Base-by-base conservation (phyloP, 2,329 filamentous ascomycete genomes). In the Arthrobotrys sphaeroides region DNA sequence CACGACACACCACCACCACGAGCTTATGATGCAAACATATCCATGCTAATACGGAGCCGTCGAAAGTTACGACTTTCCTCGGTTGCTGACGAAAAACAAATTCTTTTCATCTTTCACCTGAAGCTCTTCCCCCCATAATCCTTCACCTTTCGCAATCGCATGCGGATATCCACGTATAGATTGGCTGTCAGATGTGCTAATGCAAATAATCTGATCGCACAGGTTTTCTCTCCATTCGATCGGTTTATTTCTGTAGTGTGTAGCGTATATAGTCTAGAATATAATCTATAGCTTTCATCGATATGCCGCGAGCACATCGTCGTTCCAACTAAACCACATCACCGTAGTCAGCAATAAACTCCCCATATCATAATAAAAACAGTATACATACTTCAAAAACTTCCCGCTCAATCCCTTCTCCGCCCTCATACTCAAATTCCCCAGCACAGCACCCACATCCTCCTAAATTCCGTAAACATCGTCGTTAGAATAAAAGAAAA, bases 41-140 rank as follows among this genome's bases (percentile, higher is more conserved):
- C 53, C 69, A 73, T 73, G 69, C 69, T 73, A 73, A 73, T 73
- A 61, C 69, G 51, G 69, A 73, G 69, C 69, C 69, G 69, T 66
- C 28, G 53, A 33, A 59, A n/a, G 31, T 20, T 20, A 70, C 13
- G n/a, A 49, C 33, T 59, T n/a, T 59, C 38, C 26, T n/a, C 70
- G 70, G 70, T 74, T 74, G 55, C 62, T 74, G 70, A 74, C 62
- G 70, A 74, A 62, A 70, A 45, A n/a, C 51, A 55, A 67, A 36
- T 74, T 68, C 70, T 74, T 74, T 74, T 74, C 70, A 74, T 74
- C 70, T 74, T 74, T 74, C 70, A 74, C 36, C 70, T 74, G 70
- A 74, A 74, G 70, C 70, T 74, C 61, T 22, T 22, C 55, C 26
- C 47, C 28, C 5, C 31, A n/a, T n/a, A 20, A 28, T 31, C 28